Evolutionary conservation across 2,329 filamentous ascomycete genomes (phyloP).

Genomic region (Pseudocercospora fijiensis): DNA sequence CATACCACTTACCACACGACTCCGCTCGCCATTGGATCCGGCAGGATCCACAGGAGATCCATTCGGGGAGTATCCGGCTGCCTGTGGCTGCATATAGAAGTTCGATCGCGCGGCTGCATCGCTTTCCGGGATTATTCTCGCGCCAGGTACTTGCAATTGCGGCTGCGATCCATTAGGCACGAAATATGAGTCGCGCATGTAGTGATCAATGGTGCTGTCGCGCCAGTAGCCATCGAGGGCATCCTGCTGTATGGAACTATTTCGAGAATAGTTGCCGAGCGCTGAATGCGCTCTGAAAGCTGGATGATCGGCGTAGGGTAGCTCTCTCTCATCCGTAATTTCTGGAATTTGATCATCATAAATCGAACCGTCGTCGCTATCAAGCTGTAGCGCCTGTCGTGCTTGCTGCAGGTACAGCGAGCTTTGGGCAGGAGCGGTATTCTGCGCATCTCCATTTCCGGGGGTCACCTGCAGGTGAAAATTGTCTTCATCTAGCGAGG

Average conservation of each 20-base stretch:
- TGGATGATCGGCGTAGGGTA: conserved; percentile 35
- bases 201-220: conserved; percentile 28
- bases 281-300: conserved; percentile 33
- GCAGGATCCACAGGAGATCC: conserved; percentile 13
- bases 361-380: conserved; percentile 25
- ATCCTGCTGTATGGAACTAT: conserved; percentile 17
- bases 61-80: conserved; percentile 19
- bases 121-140: neutral
- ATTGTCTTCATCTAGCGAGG: conserved; percentile 12
- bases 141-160: conserved; percentile 1
- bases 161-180: conserved; percentile 3
- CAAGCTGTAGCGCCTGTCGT: conserved; percentile 21
- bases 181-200: conserved; percentile 26
- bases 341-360: conserved; percentile 43
- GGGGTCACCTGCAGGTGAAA: conserved; percentile 1
- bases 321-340: conserved; percentile 25
- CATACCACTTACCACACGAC: conserved; percentile 26
- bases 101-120: conserved; percentile 5
- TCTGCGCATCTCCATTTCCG: conserved; percentile 9
- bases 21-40: conserved; percentile 30
- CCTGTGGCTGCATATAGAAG: conserved; percentile 28
- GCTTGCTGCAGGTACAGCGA: conserved; percentile 27
- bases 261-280: conserved; percentile 23
- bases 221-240: conserved; percentile 27
- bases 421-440: conserved; percentile 15